These are phyloP conservation scores for Discostella pseudostelligera DNA, from an alignment of 108 stramenopile species.

Conservation along the genomic window DNA sequence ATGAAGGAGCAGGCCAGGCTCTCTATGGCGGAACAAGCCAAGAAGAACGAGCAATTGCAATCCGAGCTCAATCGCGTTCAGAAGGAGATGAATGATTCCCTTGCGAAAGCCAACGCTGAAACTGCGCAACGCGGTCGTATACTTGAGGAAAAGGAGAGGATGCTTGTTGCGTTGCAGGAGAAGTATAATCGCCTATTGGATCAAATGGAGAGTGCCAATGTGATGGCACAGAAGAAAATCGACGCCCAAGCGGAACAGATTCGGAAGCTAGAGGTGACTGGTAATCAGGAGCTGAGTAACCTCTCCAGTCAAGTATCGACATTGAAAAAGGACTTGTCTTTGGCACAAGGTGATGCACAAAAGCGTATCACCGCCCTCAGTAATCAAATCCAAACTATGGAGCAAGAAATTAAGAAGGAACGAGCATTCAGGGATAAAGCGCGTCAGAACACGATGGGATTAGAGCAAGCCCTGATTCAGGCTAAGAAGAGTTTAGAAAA, in stretches of 20 bases:
- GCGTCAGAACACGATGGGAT: slow-evolving; percentile 17
- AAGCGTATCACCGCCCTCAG: slow-evolving; percentile 16
- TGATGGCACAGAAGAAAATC: slow-evolving; percentile 10
- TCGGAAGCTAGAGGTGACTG: not conserved
- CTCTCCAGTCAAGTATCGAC: slow-evolving; percentile 3
- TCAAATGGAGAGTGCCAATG: slow-evolving; percentile 18
- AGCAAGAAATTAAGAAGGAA: slow-evolving; percentile 23
- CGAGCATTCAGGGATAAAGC: slow-evolving; percentile 22
- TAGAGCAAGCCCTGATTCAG: slow-evolving; percentile 18
- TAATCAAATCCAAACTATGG: slow-evolving; percentile 12
- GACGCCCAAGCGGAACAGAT: slow-evolving; percentile 9
- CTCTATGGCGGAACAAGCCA: slow-evolving; percentile 13
- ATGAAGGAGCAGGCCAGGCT: slow-evolving; percentile 18
- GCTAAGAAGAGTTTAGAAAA: slow-evolving; percentile 18
- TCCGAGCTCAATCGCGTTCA: slow-evolving; percentile 18
- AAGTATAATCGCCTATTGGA: slow-evolving; percentile 15
- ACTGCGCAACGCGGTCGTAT: slow-evolving; percentile 21
- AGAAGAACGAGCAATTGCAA: slow-evolving; percentile 24
- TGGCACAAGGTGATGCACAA: slow-evolving; percentile 4
- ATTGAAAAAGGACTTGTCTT: slow-evolving; percentile 18
- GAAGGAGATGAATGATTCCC: slow-evolving; percentile 32
- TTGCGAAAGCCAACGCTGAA: slow-evolving; percentile 28
- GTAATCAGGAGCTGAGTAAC: slow-evolving; percentile 5
- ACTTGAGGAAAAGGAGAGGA: slow-evolving; percentile 29
- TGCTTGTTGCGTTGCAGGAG: slow-evolving; percentile 26